These are phyloP conservation scores for Trametes gibbosa DNA, from an alignment of 768 basidiomycete genomes.

Conservation along the genomic window DNA sequence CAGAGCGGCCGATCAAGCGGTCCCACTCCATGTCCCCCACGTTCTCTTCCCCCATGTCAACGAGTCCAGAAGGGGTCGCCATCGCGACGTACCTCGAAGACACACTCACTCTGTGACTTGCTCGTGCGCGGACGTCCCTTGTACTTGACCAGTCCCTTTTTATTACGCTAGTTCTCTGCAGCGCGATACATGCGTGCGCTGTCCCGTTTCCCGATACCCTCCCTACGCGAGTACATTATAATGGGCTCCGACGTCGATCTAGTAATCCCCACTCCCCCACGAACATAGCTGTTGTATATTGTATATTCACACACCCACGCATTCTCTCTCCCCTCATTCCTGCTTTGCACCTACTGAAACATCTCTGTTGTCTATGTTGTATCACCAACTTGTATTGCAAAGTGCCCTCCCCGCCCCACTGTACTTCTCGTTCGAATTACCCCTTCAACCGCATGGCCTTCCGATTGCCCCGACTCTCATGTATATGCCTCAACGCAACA, in stretches of 20 bases:
- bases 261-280: background rate
- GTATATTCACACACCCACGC: no score
- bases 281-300: background rate
- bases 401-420: no score
- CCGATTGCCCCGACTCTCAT: no score
- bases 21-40: constrained; percentile 12
- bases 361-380: no score
- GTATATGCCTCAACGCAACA: no score
- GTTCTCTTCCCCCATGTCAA: background rate
- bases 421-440: no score
- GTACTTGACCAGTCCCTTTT: background rate
- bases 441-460: no score
- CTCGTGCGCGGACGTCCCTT: background rate
- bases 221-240: background rate
- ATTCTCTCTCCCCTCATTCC: no score
- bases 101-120: constrained; percentile 10
- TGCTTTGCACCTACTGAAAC: no score
- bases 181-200: background rate
- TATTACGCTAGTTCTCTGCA: background rate
- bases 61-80: constrained; percentile 4
- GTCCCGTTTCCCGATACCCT: background rate
- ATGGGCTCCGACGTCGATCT: background rate
- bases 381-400: no score
- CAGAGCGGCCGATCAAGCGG: constrained; percentile 17
- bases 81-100: constrained; percentile 10